phyloP scores from a whole-genome alignment of 768 basidiomycete genomes.

The Trametes cingulata region DNA sequence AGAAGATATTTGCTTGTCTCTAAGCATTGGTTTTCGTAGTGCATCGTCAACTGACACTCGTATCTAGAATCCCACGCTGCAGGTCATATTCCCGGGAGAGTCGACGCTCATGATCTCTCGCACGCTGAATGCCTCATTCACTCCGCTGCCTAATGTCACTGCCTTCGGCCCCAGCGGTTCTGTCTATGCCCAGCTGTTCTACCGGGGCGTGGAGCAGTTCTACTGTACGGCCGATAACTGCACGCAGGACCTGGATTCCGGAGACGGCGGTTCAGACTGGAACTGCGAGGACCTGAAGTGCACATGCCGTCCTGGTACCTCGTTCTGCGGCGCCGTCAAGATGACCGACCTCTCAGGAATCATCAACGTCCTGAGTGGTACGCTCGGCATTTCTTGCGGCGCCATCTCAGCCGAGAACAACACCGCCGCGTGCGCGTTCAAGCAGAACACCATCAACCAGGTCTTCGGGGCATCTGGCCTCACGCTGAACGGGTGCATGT shows the following conservation, averaged over 20 bases:
- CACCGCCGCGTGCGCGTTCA: constrained; percentile 70
- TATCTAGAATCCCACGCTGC: constrained; percentile 78
- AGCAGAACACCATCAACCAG: constrained; percentile 62
- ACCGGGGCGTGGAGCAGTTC: constrained; percentile 86
- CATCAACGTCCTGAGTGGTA: constrained; percentile 66
- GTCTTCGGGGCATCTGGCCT: constrained; percentile 79
- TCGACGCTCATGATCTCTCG: constrained; percentile 81
- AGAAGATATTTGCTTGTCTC: not conserved
- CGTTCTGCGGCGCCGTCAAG: constrained; percentile 69
- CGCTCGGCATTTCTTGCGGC: constrained; percentile 69
- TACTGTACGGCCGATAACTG: constrained; percentile 77
- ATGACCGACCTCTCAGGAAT: constrained; percentile 53
- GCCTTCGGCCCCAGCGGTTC: constrained; percentile 55
- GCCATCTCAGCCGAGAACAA: constrained; percentile 43
- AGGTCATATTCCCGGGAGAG: constrained; percentile 67
- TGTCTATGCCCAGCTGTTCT: constrained; percentile 72
- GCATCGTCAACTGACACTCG: not conserved
- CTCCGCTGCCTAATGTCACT: constrained; percentile 64
- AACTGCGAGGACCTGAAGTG: constrained; percentile 74
- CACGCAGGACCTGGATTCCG: constrained; percentile 50
- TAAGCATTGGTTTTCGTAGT: not conserved
- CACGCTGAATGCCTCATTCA: constrained; percentile 65
- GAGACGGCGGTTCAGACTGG: constrained; percentile 55
- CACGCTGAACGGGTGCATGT: constrained; percentile 69
- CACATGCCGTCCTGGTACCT: constrained; percentile 63